Base-by-base conservation (phyloP, 768 basidiomycete species). In the Lepiota venenata region DNA sequence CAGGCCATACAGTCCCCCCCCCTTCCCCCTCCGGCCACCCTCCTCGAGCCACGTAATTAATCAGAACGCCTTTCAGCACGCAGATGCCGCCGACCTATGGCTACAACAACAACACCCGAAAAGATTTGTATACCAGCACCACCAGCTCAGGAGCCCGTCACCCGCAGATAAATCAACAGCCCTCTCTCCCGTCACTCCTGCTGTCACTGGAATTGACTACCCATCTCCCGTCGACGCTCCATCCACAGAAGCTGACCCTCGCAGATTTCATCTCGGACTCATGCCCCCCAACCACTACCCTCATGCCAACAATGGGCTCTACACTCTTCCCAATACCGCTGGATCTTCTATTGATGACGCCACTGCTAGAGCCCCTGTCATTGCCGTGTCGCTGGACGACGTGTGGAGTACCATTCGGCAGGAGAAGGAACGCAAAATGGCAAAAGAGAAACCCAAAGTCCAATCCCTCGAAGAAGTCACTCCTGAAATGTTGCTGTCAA, bases 401-500 rank as follows among this genome's bases (percentile, higher is more conserved):
- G 67, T 89, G n/a, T 89, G 87, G 87, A 77, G 71, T 54, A 75
- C 78, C 51, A 77, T 89, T 49, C 78, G 85, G 42, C 77, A 79
- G 65, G 74, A 79, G 68, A 89, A 88, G 67, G 82, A 81, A 47
- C 76, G 73, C 58, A 78, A 78, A 60, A 84, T 88, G 76, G 84
- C 83, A 40, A 82, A 82, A 60, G 78, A 83, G 61, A 81, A 81
- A 48, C 78, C 83, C 27, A 89, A 89, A 66, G 83, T 88, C 42
- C 80, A 82, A 65, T 88, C 86, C 18, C 74, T 88, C 18, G 85
- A 84, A 63, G 75, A 71, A 56, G 58, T 66, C 10, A 66, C 63
- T 25, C 69, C 72, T 45, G 73, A 76, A 39, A 58, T 73, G 32
- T 66, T 71, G 32, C 56, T 65, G 18, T 52, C 64, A 25, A 20